A percentile compares a stretch with the other conserved stretches of the same genome.
Conservation (phyloP, 768 basidiomycete genomes). For the Lactifluus rugatus region DNA sequence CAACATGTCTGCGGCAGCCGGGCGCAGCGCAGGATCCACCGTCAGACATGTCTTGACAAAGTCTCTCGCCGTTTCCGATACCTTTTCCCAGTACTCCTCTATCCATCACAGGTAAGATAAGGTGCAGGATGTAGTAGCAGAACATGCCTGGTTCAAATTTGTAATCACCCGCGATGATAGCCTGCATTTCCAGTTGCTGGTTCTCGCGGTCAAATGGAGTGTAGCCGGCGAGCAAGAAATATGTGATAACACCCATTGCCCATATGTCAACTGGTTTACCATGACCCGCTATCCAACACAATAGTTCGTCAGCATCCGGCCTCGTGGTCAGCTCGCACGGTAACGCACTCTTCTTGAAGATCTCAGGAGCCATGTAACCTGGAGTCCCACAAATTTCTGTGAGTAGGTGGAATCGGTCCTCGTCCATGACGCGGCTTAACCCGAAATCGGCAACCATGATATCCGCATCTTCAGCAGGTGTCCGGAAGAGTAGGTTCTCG, state of each 20-base stretch:
- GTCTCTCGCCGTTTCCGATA: constrained; percentile 70
- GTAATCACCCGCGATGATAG: constrained; percentile 89
- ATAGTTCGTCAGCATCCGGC: not conserved
- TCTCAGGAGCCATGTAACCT: constrained; percentile 95
- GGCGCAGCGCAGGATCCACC: constrained; percentile 67
- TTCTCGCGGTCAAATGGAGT: constrained; percentile 95
- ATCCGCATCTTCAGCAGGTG: constrained; percentile 80
- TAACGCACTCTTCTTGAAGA: constrained; percentile 78
- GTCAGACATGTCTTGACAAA: constrained; percentile 83
- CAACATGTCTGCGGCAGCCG: constrained; percentile 67
- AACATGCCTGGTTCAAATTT: constrained; percentile 64
- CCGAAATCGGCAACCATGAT: constrained; percentile 98
- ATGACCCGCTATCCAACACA: constrained; percentile 57
- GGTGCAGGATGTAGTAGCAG: not conserved
- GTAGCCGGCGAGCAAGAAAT: constrained; percentile 90
- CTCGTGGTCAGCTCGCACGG: not conserved
- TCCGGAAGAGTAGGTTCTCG: constrained; percentile 94
- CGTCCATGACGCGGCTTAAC: constrained; percentile 82
- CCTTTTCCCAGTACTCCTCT: constrained; percentile 78
- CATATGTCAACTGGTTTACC: constrained; percentile 91
- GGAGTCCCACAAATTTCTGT: constrained; percentile 97
- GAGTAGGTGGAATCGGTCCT: constrained; percentile 74
- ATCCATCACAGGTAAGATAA: constrained; percentile 22
- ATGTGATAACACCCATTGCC: constrained; percentile 98
- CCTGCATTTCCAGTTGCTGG: constrained; percentile 85